Evolutionary conservation across 306 rosid species (phyloP), one percentile per base, ranked within the genome.

Genomic region (Inga leiocalycina): DNA sequence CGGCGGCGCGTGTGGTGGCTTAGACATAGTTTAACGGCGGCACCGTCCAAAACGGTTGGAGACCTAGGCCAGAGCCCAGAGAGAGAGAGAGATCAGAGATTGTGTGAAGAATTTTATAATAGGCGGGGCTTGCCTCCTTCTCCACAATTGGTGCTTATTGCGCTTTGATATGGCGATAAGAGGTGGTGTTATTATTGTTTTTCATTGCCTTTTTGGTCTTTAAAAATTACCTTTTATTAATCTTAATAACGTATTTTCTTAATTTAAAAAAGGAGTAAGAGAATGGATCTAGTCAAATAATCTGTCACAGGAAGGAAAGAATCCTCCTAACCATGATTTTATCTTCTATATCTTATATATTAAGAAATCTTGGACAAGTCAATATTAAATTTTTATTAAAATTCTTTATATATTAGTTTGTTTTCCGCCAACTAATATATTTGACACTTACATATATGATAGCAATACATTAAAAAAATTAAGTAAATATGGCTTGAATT

Each of bases 1-100:
- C 52, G 80, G 84, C 22, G 85, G 90, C 76, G 84, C 89, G 16
- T 83, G 73, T 16, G 85, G 32, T 4, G 81, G 82, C 3, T 56
- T 80, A 7, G 91, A 83, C 98, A 90, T 89, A 59, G 68, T 45
- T 8, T 1, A 0, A 1, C 24, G 24, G 59, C 49, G 54, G 52
- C 75, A 68, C 20, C 71, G 76, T 39, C 35, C 11, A n/a, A 70
- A 43, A 24, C 10, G 9, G 27, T 39, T 39, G 52, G 54, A 44
- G 75, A n/a, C 20, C 20, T 9, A 22, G 69, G 64, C 19, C 34
- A 32, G 34, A 32, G 30, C 30, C 30, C 30, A 27, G 46, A 41
- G 44, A 8, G 64, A 48, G 41, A 37, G 39, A 37, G 8, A 5
- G 43, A 39, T 39, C 43, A 39, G 43, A 61, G 39, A 34, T 20